Base-by-base conservation (phyloP, 2,329 filamentous ascomycete species). In the Pseudonectria foliicola region DNA sequence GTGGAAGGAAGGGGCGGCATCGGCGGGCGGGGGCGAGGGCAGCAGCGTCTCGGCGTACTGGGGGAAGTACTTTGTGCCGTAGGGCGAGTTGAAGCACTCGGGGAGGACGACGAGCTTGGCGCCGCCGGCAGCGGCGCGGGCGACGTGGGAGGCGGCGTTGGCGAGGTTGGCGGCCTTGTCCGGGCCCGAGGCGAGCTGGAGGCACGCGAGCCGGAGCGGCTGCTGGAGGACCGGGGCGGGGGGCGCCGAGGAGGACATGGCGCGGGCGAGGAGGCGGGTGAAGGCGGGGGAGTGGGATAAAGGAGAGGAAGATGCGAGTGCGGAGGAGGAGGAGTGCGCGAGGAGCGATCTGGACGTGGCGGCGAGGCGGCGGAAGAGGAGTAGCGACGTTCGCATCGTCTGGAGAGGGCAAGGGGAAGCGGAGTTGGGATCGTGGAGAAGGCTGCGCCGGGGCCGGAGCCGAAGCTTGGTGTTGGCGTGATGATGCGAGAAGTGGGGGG, bases 51-150 rank as follows among this genome's bases (percentile, higher is more conserved):
- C 92, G 48, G 92, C 89, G 61, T 96, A 96, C 42, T 80, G 76
- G 35, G 89, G 82, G 65, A 98, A 98, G 70, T 82, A 89, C 55
- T 87, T 62, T 47, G 80, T 88, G 48, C 92, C 92, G 63, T 98
- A 98, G 7, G 92, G 92, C 27, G 85, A 93, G 70, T 98, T 98
- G 78, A 98, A 98, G 72, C 92, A 98, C 68, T 98, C 92, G 25
- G 92, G 92, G 13, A 98, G 76, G 24, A 96, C 87, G 46, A 96
- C 81, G 40, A 98, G 79, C 38, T 84, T 79, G 40, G 90, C 87
- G 48, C 90, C 90, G 4, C 67, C 67, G 16, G 68, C 61, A 15
- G 87, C 82, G 5, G 92, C 90, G 59, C 87, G 80, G 43, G 87
- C 74, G 39, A 96, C 88, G 58, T 92, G 89, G 28, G 73, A 70